Evolutionary conservation across 2,329 filamentous ascomycete genomes (phyloP), one percentile per base, ranked within the genome.

Genomic region (Dactylonectria macrodidyma): DNA sequence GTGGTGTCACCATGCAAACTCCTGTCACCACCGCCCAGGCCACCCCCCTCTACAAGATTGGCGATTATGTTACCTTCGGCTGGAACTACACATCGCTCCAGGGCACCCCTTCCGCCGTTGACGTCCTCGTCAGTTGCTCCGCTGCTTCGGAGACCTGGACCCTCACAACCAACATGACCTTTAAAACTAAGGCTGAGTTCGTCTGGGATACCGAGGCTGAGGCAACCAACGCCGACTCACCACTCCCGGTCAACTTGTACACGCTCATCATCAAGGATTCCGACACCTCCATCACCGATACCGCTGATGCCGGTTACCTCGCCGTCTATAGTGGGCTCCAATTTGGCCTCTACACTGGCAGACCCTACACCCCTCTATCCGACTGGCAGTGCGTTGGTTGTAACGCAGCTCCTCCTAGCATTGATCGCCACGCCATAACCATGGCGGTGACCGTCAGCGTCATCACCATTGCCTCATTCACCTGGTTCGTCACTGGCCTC

Each of bases 41-140:
- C 30, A 82, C 84, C 10, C 82, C 85, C 66, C 83, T 90, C 47
- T 91, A 88, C 84, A 89, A 89, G 75, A 89, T 91, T 68, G 87
- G 88, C 68, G 85, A 90, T 75, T 82, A 82, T 51, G 81, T 91
- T 50, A 91, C 88, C 14, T 89, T 88, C 79, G 85, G 81, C 54
- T 92, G 89, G 89, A 91, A 91, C 80, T 92, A 91, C 81, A 92
- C 90, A 3, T 86, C 86, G 51, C 78, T 92, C 34, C 82, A 84
- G 62, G 88, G 81, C 30, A 87, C 83, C 1, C 90, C 90, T 2
- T 89, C 87, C 3, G 89, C 88, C 47, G 76, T 92, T 65, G 88
- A 92, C 70, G 82, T 92, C 14, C 78, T 90, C 65, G 83, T 89
- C 38, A 88, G 87, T 71, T 90, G 87, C 81, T 86, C 85, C 47